phyloP scores from a whole-genome alignment of 2,329 filamentous ascomycete species.

The Xylariales sp. region DNA sequence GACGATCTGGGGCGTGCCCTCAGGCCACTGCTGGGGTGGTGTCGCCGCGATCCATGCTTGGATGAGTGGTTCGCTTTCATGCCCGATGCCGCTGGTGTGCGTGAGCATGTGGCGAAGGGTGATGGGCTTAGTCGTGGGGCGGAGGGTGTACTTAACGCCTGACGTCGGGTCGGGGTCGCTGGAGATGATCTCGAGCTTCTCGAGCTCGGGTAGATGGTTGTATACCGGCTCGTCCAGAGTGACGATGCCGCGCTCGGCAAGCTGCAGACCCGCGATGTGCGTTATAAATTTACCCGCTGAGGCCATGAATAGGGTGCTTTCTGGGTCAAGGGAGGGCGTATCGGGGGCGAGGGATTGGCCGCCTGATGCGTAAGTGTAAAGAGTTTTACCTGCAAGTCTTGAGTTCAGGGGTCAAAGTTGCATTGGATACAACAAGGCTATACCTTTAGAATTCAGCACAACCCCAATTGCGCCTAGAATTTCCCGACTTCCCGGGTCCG shows the following conservation, averaged over 20 bases:
- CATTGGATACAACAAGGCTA: background rate
- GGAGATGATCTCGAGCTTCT: conserved; percentile 34
- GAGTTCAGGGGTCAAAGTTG: background rate
- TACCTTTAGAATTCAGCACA: conserved; percentile 5
- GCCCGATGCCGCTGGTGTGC: conserved; percentile 39
- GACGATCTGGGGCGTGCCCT: conserved; percentile 7
- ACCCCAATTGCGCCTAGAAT: conserved; percentile 2
- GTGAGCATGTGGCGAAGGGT: conserved; percentile 42
- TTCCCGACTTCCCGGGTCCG: background rate
- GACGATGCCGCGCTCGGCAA: conserved; percentile 41
- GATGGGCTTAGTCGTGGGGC: conserved; percentile 24
- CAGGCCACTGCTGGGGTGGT: background rate
- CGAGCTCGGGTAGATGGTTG: conserved; percentile 37
- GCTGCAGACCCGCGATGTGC: conserved; percentile 39
- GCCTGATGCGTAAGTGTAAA: background rate
- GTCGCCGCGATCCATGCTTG: background rate
- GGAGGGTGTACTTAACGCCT: conserved; percentile 11
- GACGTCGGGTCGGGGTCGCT: conserved; percentile 31
- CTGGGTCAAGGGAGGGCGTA: conserved; percentile 2
- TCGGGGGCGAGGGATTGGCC: conserved; percentile 4
- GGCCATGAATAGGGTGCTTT: conserved; percentile 4
- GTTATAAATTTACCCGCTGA: conserved; percentile 37
- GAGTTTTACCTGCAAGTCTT: conserved; percentile 4
- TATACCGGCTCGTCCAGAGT: conserved; percentile 41
- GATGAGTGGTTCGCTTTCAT: conserved; percentile 25